Evolutionary conservation across 257 asterid species (phyloP), one percentile per base, ranked within the genome.

Genomic region (Capsicum rhomboideum): DNA sequence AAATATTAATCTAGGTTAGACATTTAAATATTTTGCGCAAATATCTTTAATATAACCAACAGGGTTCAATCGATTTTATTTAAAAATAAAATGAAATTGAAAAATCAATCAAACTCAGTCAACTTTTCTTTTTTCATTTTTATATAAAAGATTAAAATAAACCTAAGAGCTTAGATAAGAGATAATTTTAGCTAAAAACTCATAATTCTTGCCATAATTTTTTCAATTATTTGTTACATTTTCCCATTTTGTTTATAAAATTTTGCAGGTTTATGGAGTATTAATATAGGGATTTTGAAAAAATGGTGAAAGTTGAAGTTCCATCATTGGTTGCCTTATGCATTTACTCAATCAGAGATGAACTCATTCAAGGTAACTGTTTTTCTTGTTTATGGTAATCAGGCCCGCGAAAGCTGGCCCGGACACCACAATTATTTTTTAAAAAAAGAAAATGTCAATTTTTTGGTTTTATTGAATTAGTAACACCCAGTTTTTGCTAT

Each of bases 291-390:
- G 63, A 61, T 49, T 49, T 40, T 50, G 61, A 26, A 8, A 75
- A 75, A n/a, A 75, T 75, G 81, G 10, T 17, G 26, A 17, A 75
- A 75, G 90, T 86, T 86, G 17, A 75, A 75, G 90, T 86, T 86
- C 94, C 97, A 37, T 91, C 87, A 2, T 88, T 94, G 83, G 53
- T 92, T 74, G 87, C 87, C 84, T 85, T 93, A 82, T 94, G 98
- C 90, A 46, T 89, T 59, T 86, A 87, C 71, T 49, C 89, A 54
- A 52, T 93, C 55, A 93, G 89, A 28, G 91, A 91, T 69, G 95
- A 89, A 79, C 90, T 95, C 79, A 85, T 86, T 29, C 88, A 26
- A 79, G 94, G 98, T 93, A 64, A 75, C 6, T 83, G 9, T 80
- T 13, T 40, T 8, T n/a, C 52, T 8, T 66, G 52, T 63, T 10